Base-by-base conservation (phyloP, 495 filamentous ascomycete species). In the Peziza echinospora region DNA sequence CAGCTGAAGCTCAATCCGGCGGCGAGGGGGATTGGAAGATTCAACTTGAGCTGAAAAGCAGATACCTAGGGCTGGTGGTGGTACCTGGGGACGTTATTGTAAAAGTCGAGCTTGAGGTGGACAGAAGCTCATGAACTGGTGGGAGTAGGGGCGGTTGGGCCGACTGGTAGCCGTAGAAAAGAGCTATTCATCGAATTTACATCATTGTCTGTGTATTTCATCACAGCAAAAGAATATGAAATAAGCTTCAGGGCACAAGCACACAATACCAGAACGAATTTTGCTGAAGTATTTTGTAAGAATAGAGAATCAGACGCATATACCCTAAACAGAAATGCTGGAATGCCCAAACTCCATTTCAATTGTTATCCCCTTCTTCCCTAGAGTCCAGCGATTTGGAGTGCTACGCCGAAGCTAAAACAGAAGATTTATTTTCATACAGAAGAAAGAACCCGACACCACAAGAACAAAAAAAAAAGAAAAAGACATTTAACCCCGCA, bases 31-130 rank as follows among this genome's bases (percentile, higher is more conserved):
- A 46, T 43, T 9, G 49, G 34, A 51, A 49, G 23, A 42, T 48
- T 3, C 67, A 57, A 19, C 48, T 82, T 80, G 50, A 71, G 54
- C 80, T 93, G 75, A 81, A 74, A 11, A 82, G 77, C 51, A 73
- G 89, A 23, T 84, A 82, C 55, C 74, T 97, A 39, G 89, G 89
- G 0, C 66, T 96, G 6, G 78, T 97, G 25, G 86, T 93, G 6
- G 73, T 96, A 7, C 89, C 91, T 1, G 87, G 91, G 11, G 65
- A 80, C 51, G 69, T 85, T 56, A 82, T 97, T 50, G 75, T 69
- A 49, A 84, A 77, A 65, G 86, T 97, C 51, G 87, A 94, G 63
- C 68, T 82, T 26, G 85, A 96, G 60, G 81, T 85, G 51, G 24
- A 43, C 46, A 30, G n/a, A n/a, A n/a, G n/a, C n/a, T 17, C 13